Conservation (phyloP, 371 early-diverging fungal genomes). For the Mucor mucedo region DNA sequence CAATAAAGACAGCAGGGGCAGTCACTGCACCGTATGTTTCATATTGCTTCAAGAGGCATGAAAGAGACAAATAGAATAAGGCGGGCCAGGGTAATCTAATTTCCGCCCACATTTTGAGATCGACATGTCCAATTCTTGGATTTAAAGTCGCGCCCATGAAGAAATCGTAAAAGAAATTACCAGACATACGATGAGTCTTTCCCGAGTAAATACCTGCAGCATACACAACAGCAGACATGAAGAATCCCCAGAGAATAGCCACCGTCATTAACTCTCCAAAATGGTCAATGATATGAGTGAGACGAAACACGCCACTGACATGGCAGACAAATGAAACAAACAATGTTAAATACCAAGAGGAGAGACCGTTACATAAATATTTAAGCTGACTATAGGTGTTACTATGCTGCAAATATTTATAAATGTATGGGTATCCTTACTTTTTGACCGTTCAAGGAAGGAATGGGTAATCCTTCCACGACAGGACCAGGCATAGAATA, state of each 20-base stretch:
- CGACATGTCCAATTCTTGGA: conserved; percentile 76
- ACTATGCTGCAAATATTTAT: background rate
- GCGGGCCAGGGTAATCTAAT: conserved; percentile 79
- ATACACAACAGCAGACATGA: conserved; percentile 53
- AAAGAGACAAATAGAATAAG: conserved; percentile 68
- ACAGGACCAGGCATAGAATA: conserved; percentile 72
- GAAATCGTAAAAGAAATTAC: conserved; percentile 79
- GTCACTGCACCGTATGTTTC: conserved; percentile 63
- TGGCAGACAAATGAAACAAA: conserved; percentile 52
- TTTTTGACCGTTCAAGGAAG: conserved; percentile 62
- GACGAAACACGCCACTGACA: conserved; percentile 55
- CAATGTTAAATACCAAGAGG: conserved; percentile 62
- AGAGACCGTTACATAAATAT: conserved; percentile 69
- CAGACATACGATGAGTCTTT: conserved; percentile 66
- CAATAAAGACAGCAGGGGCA: conserved; percentile 72
- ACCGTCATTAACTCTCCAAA: conserved; percentile 67
- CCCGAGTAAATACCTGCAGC: conserved; percentile 26
- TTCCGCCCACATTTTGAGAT: conserved; percentile 89
- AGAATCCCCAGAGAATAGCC: conserved; percentile 63
- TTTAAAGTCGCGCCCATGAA: conserved; percentile 78
- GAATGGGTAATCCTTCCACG: conserved; percentile 72
- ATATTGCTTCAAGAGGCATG: conserved; percentile 75
- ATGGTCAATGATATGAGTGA: conserved; percentile 63
- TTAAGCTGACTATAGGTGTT: conserved; percentile 35
- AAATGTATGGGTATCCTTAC: conserved; percentile 23